Base-by-base conservation (phyloP, 2,329 filamentous ascomycete genomes). In the Pseudogymnoascus sp. region DNA sequence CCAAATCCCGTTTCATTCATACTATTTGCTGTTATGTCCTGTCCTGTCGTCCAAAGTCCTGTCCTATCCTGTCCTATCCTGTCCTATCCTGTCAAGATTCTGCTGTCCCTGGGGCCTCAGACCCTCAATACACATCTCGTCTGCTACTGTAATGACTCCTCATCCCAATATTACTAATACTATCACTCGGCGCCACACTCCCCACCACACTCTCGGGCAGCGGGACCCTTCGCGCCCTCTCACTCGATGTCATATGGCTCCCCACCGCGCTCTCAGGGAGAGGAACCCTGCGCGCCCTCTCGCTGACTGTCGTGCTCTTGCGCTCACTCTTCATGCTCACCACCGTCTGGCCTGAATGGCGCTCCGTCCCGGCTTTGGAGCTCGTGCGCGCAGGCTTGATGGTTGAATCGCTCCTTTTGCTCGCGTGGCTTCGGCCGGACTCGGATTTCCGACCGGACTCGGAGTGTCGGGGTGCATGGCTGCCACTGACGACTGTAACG, bases 101-200 rank as follows among this genome's bases (percentile, higher is more conserved):
- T 30, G 22, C 41, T 30, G 22, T 50, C 41, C 12, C 7, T n/a
- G n/a, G n/a, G n/a, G n/a, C n/a, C n/a, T n/a, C n/a, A n/a, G n/a
- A n/a, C n/a, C 34, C 38, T 50, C 41, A 50, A 30, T 50, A 50
- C 14, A 50, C 41, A 2, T 50, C 22, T 7, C 41, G 12, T 14
- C 41, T 28, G 14, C n/a, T n/a, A n/a, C 22, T 50, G 14, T 50
- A 50, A 2, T 50, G 41, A 8, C 70, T 71, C 41, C 74, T 72
- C 63, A 70, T 76, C 20, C 81, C 83, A n/a, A 85, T 76, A 65
- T 80, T 82, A 69, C 82, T 85, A 61, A 86, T 83, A 67, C 83
- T 86, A 68, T 86, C 83, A 66, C 78, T 80, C 1, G 83, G 83
- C 43, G 78, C 81, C 35, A 86, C 74, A 66, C 81, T 84, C 57